phyloP scores from a whole-genome alignment of 495 filamentous ascomycete species.

The Hypomontagnella submonticulosa region DNA sequence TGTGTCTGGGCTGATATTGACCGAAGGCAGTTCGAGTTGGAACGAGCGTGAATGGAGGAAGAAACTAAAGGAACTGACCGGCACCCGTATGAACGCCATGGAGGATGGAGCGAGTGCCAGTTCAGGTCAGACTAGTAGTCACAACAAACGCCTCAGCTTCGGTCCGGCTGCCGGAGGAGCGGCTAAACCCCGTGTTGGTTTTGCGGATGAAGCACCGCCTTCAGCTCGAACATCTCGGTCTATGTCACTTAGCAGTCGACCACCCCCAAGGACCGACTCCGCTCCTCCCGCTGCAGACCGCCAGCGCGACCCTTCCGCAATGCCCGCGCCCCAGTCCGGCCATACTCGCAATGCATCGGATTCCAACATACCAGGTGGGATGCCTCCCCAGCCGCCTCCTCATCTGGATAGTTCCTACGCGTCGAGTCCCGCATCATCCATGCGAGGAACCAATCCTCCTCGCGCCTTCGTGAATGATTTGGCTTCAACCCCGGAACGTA shows the following conservation, averaged over 20 bases:
- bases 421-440: conserved; percentile 29
- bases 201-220: conserved; percentile 68
- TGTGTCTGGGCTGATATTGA: conserved; percentile 79
- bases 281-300: conserved; percentile 55
- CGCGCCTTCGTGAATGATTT: conserved; percentile 53
- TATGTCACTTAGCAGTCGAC: conserved; percentile 54
- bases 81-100: conserved; percentile 73
- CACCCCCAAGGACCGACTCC: conserved; percentile 57
- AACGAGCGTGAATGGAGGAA: conserved; percentile 90
- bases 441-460: conserved; percentile 46
- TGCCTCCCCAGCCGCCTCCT: conserved; percentile 26
- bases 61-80: conserved; percentile 88
- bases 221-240: conserved; percentile 68
- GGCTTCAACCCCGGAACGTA: conserved; percentile 62
- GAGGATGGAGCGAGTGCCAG: conserved; percentile 57
- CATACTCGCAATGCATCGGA: conserved; percentile 56
- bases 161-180: conserved; percentile 54
- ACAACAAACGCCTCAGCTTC: conserved; percentile 74
- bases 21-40: conserved; percentile 81
- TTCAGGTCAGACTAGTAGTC: conserved; percentile 70
- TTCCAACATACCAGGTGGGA: conserved; percentile 59
- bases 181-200: conserved; percentile 64
- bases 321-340: conserved; percentile 50
- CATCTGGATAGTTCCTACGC: conserved; percentile 38
- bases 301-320: conserved; percentile 58